Conservation (phyloP, 2,329 filamentous ascomycete genomes). For the Colletotrichum sp. region DNA sequence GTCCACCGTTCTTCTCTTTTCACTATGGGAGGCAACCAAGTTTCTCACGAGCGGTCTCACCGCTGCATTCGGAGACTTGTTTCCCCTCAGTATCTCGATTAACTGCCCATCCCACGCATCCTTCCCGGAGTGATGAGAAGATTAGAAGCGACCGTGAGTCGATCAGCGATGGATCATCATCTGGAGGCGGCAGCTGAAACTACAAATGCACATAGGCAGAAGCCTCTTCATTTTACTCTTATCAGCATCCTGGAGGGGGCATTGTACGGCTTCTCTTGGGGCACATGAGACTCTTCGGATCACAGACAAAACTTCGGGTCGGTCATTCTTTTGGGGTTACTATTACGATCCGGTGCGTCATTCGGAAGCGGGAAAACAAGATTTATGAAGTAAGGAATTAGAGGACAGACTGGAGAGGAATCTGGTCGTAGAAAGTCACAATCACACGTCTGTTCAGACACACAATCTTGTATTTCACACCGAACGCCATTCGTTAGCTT, state of each 20-base stretch:
- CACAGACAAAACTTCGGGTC: not conserved
- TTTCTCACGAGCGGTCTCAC: too few relatives aligned
- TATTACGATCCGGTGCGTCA: not conserved
- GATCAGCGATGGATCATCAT: not conserved
- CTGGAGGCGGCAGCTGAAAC: not conserved
- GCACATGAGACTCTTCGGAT: not conserved
- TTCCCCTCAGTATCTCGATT: not conserved
- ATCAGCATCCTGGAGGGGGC: accelerated
- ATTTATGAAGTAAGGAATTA: not conserved
- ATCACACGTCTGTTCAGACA: not conserved
- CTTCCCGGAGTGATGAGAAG: not conserved
- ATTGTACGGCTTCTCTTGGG: not conserved
- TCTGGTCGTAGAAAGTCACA: accelerated
- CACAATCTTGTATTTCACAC: not conserved
- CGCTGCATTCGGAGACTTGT: not conserved
- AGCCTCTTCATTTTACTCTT: accelerated
- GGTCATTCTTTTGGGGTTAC: not conserved
- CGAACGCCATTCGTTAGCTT: not conserved
- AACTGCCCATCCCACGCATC: not conserved
- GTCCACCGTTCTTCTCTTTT: too few relatives aligned
- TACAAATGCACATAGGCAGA: too few relatives aligned
- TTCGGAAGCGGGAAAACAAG: not conserved
- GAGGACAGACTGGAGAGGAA: not conserved
- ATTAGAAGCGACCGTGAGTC: not conserved
- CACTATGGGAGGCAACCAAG: too few relatives aligned